Base-by-base conservation (phyloP, 2,329 filamentous ascomycete genomes). In the Apiospora phragmitis region DNA sequence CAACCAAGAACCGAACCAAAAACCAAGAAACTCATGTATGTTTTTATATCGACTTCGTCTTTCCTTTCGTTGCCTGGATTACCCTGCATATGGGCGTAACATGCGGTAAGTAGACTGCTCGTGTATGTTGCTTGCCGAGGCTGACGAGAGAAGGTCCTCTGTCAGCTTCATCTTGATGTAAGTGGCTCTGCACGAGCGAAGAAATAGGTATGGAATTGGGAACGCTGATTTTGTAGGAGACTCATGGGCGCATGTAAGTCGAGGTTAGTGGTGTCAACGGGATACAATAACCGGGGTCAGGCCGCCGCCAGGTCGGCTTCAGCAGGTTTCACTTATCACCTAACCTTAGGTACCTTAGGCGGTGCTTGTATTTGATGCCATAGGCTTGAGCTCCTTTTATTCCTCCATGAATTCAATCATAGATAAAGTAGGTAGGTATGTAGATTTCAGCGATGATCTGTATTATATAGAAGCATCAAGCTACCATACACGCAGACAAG, bases 1-100 rank as follows among this genome's bases (percentile, higher is more conserved):
- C 43, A 47, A 45, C 65, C 65, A 32, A 26, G 65, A 67, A 29
- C 43, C 43, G 12, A 26, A 11, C 41, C 43, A 67, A 67, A 43
- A 18, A 43, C 41, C 41, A 47, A 26, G 21, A 26, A 47, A 67
- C 65, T 5, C 65, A 67, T 67, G 65, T 41, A 67, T 18, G 55
- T 38, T 62, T 38, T 11, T 12, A 38, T 67, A 29, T 67, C 65
- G 43, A 45, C 65, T 29, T 68, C 69, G 51, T 70, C 62, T 5
- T 38, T 70, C 67, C 24, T 65, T 45, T 38, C 51, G 38, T 68
- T 49, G 65, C 69, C 51, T 68, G 26, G 49, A 8, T 16, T 38
- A n/a, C 14, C 69, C 21, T 70, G 65, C 69, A 70, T 68, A 32
- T 29, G 45, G 65, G 49, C 49, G 69, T 65, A 68, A 62, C 41